A percentile compares a stretch with the other conserved stretches of the same genome.
phyloP scores from a whole-genome alignment of 352 stramenopile genomes.

The Pythium phragmiticola region DNA sequence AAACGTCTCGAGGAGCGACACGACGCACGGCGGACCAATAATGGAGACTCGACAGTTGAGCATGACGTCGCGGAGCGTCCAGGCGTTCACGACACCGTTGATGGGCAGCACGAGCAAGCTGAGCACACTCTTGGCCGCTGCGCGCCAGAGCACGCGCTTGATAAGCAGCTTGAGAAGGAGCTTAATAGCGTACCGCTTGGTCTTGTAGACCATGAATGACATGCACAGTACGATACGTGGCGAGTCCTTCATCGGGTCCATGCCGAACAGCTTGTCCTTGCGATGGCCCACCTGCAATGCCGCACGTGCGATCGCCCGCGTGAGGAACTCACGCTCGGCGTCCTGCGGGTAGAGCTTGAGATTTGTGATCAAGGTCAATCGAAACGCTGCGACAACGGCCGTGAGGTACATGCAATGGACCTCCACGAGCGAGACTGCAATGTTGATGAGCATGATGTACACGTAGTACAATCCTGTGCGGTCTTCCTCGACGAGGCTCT shows the following conservation, averaged over 20 bases:
- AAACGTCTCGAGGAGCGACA: slow-evolving; percentile 35
- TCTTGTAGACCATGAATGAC: slow-evolving; percentile 48
- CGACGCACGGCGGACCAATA: slow-evolving; percentile 40
- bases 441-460: slow-evolving; percentile 41
- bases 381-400: slow-evolving; percentile 41
- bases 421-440: slow-evolving; percentile 47
- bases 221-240: slow-evolving; percentile 36
- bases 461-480: slow-evolving; percentile 26
- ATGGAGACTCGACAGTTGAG: slow-evolving; percentile 50
- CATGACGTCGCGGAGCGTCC: slow-evolving; percentile 44
- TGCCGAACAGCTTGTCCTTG: slow-evolving; percentile 46
- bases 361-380: slow-evolving; percentile 39
- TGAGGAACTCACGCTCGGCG: slow-evolving; percentile 51
- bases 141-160: slow-evolving; percentile 49
- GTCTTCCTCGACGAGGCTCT: slow-evolving; percentile 27
- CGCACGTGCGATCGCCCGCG: slow-evolving; percentile 40
- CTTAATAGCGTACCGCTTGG: slow-evolving; percentile 53
- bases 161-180: slow-evolving; percentile 61
- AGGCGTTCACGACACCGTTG: slow-evolving; percentile 46
- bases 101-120: slow-evolving; percentile 48
- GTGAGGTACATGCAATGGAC: slow-evolving; percentile 43
- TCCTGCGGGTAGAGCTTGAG: slow-evolving; percentile 48
- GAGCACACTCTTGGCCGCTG: slow-evolving; percentile 37
- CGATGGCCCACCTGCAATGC: slow-evolving; percentile 46
- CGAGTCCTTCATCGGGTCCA: slow-evolving; percentile 50